Evolutionary conservation across 306 rosid species (phyloP).

Genomic region (Corylus avellana): DNA sequence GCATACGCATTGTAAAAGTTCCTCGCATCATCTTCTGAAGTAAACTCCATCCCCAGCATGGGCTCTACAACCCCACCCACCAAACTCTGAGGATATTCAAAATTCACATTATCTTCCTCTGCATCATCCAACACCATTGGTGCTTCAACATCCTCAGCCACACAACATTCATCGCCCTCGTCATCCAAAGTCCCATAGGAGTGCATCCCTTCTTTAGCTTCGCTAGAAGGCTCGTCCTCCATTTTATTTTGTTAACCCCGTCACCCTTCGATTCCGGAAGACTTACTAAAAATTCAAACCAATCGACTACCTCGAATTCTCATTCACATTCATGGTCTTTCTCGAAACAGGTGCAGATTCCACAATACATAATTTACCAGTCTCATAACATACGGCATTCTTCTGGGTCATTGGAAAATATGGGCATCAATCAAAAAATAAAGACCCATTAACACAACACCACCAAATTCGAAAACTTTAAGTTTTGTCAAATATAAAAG

Average conservation of each 20-base stretch:
- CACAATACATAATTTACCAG: background rate
- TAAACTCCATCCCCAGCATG: constrained; percentile 30
- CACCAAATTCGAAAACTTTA: background rate
- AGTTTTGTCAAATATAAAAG: background rate
- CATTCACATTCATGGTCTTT: background rate
- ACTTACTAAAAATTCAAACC: background rate
- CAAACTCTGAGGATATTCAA: background rate
- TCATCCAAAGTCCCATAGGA: constrained; percentile 9
- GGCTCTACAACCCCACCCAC: constrained; percentile 20
- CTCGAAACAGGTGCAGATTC: background rate
- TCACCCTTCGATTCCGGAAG: constrained; percentile 8
- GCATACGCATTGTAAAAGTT: constrained; percentile 30
- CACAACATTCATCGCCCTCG: constrained; percentile 4
- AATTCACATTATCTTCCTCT: constrained; percentile 2
- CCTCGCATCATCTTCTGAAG: constrained; percentile 22
- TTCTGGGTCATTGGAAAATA: background rate
- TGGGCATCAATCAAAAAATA: background rate
- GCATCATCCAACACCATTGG: constrained; percentile 22
- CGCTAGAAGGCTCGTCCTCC: constrained; percentile 20
- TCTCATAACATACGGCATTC: background rate
- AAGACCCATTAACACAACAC: background rate
- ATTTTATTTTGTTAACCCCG: background rate
- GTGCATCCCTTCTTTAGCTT: constrained; percentile 8
- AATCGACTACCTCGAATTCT: constrained; percentile 4
- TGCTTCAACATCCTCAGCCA: constrained; percentile 13